Evolutionary conservation across 371 early-diverging fungal genomes (phyloP), one percentile per base, ranked within the genome.

Genomic region (Mortierella sp.): DNA sequence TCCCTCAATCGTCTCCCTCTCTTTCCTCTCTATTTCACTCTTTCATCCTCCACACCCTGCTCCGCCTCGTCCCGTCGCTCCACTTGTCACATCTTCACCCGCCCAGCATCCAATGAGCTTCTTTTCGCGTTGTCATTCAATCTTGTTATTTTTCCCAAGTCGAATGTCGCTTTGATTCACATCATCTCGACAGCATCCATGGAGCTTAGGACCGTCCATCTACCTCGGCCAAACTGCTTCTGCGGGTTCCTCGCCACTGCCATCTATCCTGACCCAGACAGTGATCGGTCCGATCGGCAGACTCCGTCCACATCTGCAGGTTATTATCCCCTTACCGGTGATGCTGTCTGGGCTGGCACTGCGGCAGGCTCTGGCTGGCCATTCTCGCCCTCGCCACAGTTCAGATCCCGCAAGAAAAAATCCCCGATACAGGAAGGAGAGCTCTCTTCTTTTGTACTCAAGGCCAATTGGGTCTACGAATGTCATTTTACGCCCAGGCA

Each of bases 221-320:
- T 44, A 9, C 44, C 44, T 9, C 47, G 58, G 7, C 61, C 61
- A 19, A 32, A 42, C n/a, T 60, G 61, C 42, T 60, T 60, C 44
- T 60, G 61, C n/a, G 61, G 61, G 4, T 27, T 30, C 31, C n/a
- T 24, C 17, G 61, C 61, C 8, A 31, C 32, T 7, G 30, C 52
- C 42, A 44, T 60, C 51, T 50, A 60, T 24, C 44, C 52, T 3
- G 44, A 44, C 8, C 44, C 44, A 44, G 21, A 19, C 44, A 9
- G 17, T 21, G 44, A 19, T 21, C 17, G 14, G 11, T 14, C 37
- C 7, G 37, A 34, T 1, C 37, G 14, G 37, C 5, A 44, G n/a
- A 44, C 21, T 44, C n/a, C 44, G 44, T 44, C 44, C 19, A 8
- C 44, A 44, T 19, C 44, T 19, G 8, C 44, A 15, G 14, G 21